Base-by-base conservation (phyloP, 371 early-diverging fungal species). In the Batkoa obscura region DNA sequence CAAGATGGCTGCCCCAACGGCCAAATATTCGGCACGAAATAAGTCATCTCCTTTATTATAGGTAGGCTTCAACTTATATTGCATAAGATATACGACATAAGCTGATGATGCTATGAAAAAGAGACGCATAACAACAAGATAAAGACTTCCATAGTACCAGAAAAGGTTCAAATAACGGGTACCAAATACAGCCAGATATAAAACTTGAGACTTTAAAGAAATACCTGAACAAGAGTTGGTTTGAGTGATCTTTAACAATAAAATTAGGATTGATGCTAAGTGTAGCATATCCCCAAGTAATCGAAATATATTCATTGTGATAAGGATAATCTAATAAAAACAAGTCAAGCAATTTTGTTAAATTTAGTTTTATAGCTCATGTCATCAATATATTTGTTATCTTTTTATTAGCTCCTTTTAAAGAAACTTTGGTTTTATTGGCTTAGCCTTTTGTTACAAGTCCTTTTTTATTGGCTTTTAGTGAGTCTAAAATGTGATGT, bases 111-210 rank as follows among this genome's bases (percentile, higher is more conserved):
- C 71, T 57, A 97, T 85, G 70, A 95, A 99, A 63, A 97, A 81
- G 9, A 94, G 43, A 72, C 99, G 98, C 95, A 97, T 95, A 43
- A 81, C 58, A 30, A 88, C 78, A 69, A 96, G 97, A 78, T 99
- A 99, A 5, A 94, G 56, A 0, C 87, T 85, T 43, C 78, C 61
- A 53, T 72, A 86, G 48, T 72, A 62, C 41, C 69, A 65, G 61
- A 94, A 75, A 51, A 99, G 69, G 67, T 99, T 98, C 17, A 93
- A 67, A 68, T 99, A 99, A 56, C 99, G 88, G n/a, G 90, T 79
- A 54, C 81, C 55, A 69, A 96, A 99, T 2, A 98, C 97, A 30
- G 86, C 57, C 2, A 92, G 69, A 63, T 97, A 98, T n/a, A 99
- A 72, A 0, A 81, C 67, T 69, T 99, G 99, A 0, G 97, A 83